These are phyloP conservation scores for Sphaerulina vaccinii DNA, from an alignment of 2,329 filamentous ascomycete species.

Conservation along the genomic window DNA sequence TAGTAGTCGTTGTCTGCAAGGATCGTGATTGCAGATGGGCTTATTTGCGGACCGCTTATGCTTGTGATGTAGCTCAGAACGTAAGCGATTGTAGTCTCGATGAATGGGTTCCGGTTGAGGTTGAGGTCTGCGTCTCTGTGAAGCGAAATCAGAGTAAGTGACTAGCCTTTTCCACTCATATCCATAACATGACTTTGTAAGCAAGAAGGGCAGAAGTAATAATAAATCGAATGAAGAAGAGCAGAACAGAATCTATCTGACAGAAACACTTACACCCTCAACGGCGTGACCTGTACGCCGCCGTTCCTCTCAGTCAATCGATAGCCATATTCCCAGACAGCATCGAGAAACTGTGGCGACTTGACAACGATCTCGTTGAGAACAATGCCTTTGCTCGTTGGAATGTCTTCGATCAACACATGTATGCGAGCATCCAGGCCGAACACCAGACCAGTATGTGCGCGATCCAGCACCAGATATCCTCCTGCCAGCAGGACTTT, in stretches of 20 bases:
- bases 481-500: constrained; percentile 95
- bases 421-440: constrained; percentile 65
- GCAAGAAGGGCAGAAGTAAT: neutral
- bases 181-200: constrained; percentile 3
- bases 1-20: constrained; percentile 97
- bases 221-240: neutral
- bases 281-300: constrained; percentile 78
- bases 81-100: constrained; percentile 88
- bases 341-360: constrained; percentile 86
- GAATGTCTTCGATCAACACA: constrained; percentile 56
- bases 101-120: constrained; percentile 73
- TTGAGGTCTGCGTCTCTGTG: constrained; percentile 39
- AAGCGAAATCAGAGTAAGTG: constrained; percentile 24
- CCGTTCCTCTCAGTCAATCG: constrained; percentile 66
- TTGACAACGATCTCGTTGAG: constrained; percentile 75
- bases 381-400: constrained; percentile 60
- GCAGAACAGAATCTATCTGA: neutral
- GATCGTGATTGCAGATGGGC: constrained; percentile 74
- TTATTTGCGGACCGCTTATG: constrained; percentile 55
- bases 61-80: constrained; percentile 75
- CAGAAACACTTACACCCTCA: constrained; percentile 65
- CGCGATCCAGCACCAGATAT: constrained; percentile 87
- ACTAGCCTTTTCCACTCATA: constrained; percentile 4
- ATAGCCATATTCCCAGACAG: constrained; percentile 85
- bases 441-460: constrained; percentile 73